phyloP scores from a whole-genome alignment of 1,139 yeast species.

The Yarrowia galli region DNA sequence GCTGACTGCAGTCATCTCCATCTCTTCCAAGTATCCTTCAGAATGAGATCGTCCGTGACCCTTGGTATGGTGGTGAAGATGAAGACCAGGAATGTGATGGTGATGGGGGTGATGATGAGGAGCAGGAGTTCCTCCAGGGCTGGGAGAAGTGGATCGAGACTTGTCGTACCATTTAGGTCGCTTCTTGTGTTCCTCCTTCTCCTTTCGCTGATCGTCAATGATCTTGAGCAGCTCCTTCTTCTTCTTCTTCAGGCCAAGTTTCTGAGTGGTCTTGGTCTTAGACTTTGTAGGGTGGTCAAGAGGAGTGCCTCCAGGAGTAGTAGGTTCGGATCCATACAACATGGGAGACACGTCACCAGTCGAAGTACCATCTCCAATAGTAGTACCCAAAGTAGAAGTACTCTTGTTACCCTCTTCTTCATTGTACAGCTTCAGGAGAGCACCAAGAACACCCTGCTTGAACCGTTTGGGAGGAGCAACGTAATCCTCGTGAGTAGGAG shows the following conservation, averaged over 20 bases:
- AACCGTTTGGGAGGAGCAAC: slow-evolving; percentile 77
- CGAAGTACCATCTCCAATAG: slow-evolving; percentile 7
- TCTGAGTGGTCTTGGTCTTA: slow-evolving; percentile 32
- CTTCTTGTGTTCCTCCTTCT: slow-evolving; percentile 21
- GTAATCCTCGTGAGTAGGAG: slow-evolving; percentile 54
- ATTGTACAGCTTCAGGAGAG: slow-evolving; percentile 72
- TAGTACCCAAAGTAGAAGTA: slow-evolving; percentile 13
- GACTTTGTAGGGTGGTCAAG: slow-evolving; percentile 6
- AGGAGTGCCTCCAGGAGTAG: slow-evolving; percentile 38
- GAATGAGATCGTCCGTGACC: slow-evolving; percentile 5
- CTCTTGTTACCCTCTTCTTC: slow-evolving; percentile 47
- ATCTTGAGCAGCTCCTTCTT: slow-evolving; percentile 25
- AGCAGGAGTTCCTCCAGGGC: slow-evolving; percentile 25
- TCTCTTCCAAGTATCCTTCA: slow-evolving; percentile 3
- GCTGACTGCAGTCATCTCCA: background rate
- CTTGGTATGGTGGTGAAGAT: slow-evolving; percentile 2
- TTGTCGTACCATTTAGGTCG: slow-evolving; percentile 34
- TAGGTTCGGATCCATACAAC: slow-evolving; percentile 37
- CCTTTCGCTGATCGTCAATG: slow-evolving; percentile 29
- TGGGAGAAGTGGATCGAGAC: slow-evolving; percentile 22
- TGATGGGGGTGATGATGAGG: background rate
- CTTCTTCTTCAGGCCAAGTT: slow-evolving; percentile 30
- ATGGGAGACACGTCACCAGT: slow-evolving; percentile 29
- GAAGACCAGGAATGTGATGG: slow-evolving; percentile 7
- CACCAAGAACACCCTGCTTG: slow-evolving; percentile 83